Evolutionary conservation across 2,329 filamentous ascomycete species (phyloP).

Genomic region (Onygenales sp.): DNA sequence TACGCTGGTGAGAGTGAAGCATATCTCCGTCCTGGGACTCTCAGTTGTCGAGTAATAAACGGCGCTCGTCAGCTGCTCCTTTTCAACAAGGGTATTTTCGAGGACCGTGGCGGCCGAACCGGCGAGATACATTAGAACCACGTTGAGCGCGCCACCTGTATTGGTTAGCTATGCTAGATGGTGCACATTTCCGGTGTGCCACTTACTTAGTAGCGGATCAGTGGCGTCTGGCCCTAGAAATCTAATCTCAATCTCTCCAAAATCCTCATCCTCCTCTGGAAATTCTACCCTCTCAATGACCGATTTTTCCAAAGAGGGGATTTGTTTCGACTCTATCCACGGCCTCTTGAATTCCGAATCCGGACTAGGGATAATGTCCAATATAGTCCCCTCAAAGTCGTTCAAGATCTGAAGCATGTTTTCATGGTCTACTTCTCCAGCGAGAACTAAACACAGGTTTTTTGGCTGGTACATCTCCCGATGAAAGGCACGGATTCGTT

Average conservation of each 20-base stretch:
- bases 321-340: slow-evolving; percentile 81
- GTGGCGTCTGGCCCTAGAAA: slow-evolving; percentile 81
- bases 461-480: slow-evolving; percentile 96
- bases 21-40: slow-evolving; percentile 72
- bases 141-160: slow-evolving; percentile 61
- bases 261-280: slow-evolving; percentile 91
- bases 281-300: slow-evolving; percentile 75
- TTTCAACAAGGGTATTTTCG: slow-evolving; percentile 87
- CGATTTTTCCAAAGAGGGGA: slow-evolving; percentile 62
- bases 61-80: slow-evolving; percentile 80
- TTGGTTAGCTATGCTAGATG: slow-evolving; percentile 7
- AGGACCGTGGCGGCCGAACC: slow-evolving; percentile 88
- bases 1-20: slow-evolving; percentile 77
- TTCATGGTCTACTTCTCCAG: slow-evolving; percentile 81
- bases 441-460: slow-evolving; percentile 81
- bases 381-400: slow-evolving; percentile 77
- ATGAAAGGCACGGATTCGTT: slow-evolving; percentile 90
- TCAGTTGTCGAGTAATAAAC: slow-evolving; percentile 71
- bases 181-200: background rate
- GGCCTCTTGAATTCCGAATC: slow-evolving; percentile 72
- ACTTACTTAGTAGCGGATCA: slow-evolving; percentile 51
- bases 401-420: slow-evolving; percentile 75
- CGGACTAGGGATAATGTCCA: slow-evolving; percentile 67
- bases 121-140: slow-evolving; percentile 76
- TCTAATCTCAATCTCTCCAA: slow-evolving; percentile 74